phyloP scores from a whole-genome alignment of 2,329 filamentous ascomycete genomes.

The Aspergillus brunneoviolaceus region DNA sequence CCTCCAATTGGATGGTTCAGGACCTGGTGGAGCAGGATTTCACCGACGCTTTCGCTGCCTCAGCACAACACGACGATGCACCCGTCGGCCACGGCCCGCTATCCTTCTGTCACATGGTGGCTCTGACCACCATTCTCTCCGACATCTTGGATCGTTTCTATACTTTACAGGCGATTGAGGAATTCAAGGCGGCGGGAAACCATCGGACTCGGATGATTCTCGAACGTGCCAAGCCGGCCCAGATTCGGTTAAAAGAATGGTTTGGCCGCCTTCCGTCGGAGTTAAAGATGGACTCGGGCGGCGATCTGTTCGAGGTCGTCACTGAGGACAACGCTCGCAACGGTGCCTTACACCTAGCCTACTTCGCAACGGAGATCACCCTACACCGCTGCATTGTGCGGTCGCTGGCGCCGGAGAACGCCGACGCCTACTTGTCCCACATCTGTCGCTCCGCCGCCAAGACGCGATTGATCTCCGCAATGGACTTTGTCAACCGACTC shows the following conservation, averaged over 20 bases:
- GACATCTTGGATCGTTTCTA: conserved; percentile 54
- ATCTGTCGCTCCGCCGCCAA: conserved; percentile 94
- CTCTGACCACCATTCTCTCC: conserved; percentile 53
- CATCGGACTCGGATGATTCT: conserved; percentile 52
- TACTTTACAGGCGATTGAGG: conserved; percentile 49
- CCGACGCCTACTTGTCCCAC: conserved; percentile 80
- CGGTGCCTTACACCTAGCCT: conserved; percentile 83
- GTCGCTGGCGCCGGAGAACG: conserved; percentile 59
- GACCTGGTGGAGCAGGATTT: conserved; percentile 45
- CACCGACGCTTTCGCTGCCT: conserved; percentile 34
- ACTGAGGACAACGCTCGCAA: conserved; percentile 43
- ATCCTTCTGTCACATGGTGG: conserved; percentile 54
- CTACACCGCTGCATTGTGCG: conserved; percentile 88
- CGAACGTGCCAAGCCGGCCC: conserved; percentile 54
- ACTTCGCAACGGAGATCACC: conserved; percentile 92
- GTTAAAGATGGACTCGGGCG: conserved; percentile 51
- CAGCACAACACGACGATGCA: conserved; percentile 30
- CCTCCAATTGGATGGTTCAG: conserved; percentile 72
- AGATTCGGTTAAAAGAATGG: conserved; percentile 55
- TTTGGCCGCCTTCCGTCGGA: conserved; percentile 49
- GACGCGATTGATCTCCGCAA: conserved; percentile 87
- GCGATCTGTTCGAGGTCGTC: conserved; percentile 47
- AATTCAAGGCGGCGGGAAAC: conserved; percentile 41
- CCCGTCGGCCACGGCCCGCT: conserved; percentile 43
- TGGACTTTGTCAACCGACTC: conserved; percentile 95